Conservation (phyloP, 208 protist species). For the Tritrichomonas foetus region DNA sequence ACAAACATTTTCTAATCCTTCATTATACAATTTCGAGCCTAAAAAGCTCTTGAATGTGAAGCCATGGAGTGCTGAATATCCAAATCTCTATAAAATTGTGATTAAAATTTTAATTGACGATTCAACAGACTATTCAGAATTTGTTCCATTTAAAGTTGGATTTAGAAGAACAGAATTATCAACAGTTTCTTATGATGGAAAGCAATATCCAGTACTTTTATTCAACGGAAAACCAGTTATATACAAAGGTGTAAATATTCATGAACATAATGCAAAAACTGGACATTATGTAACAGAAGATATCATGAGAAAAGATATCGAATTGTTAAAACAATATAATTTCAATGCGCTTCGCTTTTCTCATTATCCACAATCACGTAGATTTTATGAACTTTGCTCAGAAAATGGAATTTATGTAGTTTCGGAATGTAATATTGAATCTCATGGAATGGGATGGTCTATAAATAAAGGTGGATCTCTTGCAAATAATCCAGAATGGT, state of each 20-base stretch:
- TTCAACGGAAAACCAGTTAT: conserved; percentile 45
- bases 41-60: not conserved
- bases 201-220: not conserved
- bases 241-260: conserved; percentile 52
- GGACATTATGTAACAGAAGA: conserved; percentile 37
- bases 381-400: conserved; percentile 54
- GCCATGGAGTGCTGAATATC: conserved; percentile 51
- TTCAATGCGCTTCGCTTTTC: conserved; percentile 58
- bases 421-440: conserved; percentile 61
- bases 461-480: not conserved
- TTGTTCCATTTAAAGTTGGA: conserved; percentile 44
- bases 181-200: not conserved
- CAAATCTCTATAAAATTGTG: conserved; percentile 49
- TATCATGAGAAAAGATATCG: conserved; percentile 48
- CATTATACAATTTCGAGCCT: not conserved
- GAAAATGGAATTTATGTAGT: conserved; percentile 55
- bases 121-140: not conserved
- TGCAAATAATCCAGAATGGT: conserved; percentile 43
- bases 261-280: conserved; percentile 49
- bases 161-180: conserved; percentile 34
- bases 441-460: conserved; percentile 51
- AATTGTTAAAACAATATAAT: conserved; percentile 55
- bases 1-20: too few relatives aligned
- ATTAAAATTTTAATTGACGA: not conserved
- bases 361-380: conserved; percentile 57